Base-by-base conservation (phyloP, 805 yeast genomes). In the Starmerella apis region DNA sequence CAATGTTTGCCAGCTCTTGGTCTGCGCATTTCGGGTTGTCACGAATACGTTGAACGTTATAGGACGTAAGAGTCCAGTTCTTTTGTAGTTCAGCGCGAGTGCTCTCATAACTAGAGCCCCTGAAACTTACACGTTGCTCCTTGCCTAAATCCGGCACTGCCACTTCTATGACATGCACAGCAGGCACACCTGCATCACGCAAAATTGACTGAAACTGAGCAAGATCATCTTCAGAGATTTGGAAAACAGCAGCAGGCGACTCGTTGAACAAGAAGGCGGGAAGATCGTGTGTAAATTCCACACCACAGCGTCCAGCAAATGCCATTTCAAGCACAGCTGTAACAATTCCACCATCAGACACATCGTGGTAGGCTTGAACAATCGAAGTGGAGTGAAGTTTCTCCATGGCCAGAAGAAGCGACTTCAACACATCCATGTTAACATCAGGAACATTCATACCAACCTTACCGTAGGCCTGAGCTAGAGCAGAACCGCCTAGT, bases 171-270 rank as follows among this genome's bases (percentile, higher is more conserved):
- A 90, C 68, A 57, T 65, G 73, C 10, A 71, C 72, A 2, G 71
- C 63, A 6, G 79, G 63, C 35, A 92, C 73, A 51, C 85, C 86
- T 62, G 79, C 69, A 25, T 70, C 64, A n/a, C 61, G 65, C 45
- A 90, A 75, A 10, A 83, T 64, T 13, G 72, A 56, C 36, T 68
- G 71, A 63, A 92, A 85, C 46, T 70, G 65, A 2, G 70, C 74
- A 43, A 73, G 71, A 30, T 55, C 51, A 9, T 20, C 46, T 51
- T 81, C 80, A 25, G 71, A 58, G 58, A 90, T 75, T 68, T 92
- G 98, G 87, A 92, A 87, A 24, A 90, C 95, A 31, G 94, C 90
- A 65, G 96, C 98, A 43, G 92, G 75, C 65, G 92, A 97, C 71
- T 92, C 98, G 64, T 81, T 83, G 74, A 92, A 92, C 61, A 88